Evolutionary conservation across 768 basidiomycete genomes (phyloP), one percentile per base, ranked within the genome.

Genomic region (Boletus reticuloceps): DNA sequence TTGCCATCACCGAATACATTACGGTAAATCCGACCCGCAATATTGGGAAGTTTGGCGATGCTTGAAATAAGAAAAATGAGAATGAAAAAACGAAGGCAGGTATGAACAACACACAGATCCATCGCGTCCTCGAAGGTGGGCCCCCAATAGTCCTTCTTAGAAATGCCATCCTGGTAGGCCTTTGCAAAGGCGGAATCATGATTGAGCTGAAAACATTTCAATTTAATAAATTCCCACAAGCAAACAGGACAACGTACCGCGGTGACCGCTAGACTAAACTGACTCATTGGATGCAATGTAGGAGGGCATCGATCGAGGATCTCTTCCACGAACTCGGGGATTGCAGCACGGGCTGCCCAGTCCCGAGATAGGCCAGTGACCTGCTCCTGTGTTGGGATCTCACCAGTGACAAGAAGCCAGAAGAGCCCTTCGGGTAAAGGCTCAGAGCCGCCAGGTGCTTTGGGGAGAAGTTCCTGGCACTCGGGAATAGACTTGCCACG

Each of bases 211-310:
- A 56, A 47, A 63, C 20, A 38, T 36, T 6, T 59, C 39, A 47
- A 58, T 57, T 44, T 54, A 27, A 27, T 27, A 9, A 17, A 32
- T 19, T 27, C 3, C 8, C 48, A 32, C 29, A 12, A 54, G 43
- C 31, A 47, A 31, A 1, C 48, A 17, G 36, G 46, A 13, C 32
- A 14, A 74, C 82, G 42, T 69, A 90, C 89, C 31, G 96, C 94
- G 61, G 95, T 98, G 63, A 96, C 92, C 55, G 95, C 95, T 69
- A 97, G 78, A 70, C 89, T 89, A 77, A 98, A 97, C 76, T 98
- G 96, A 74, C 90, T 94, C 96, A 98, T 98, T 60, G 96, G 96
- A 73, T 98, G 96, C 43, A 98, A 83, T 16, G 94, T 95, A 48
- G 89, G 86, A 19, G 91, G 91, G 75, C 91, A 93, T 72, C 94